Evolutionary conservation across 2,329 filamentous ascomycete genomes (phyloP), one percentile per base, ranked within the genome.

Genomic region (Paramyrothecium roridum): DNA sequence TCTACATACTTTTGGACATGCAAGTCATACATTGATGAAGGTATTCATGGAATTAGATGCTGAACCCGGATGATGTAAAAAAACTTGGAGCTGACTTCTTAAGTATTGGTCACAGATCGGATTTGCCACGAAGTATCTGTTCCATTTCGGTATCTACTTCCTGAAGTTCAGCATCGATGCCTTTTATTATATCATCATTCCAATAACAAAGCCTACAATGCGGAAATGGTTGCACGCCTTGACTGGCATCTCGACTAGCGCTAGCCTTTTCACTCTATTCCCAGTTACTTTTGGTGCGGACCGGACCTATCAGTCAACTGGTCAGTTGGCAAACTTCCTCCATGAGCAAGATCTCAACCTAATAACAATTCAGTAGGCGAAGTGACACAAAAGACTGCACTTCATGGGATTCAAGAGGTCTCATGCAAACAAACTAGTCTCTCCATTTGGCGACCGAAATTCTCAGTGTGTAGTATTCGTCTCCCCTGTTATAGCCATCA

Each of bases 101-200:
- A 21, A 8, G 20, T 20, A 23, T 6, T 13, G 12, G 12, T 4
- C 13, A 10, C 22, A 61, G 56, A 55, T 59, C 17, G 50, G 56
- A n/a, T 65, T 64, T 20, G 55, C 63, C 2, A 58, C 58, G 1
- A 65, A 64, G 50, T 65, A 65, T 52, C 60, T 65, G 43, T 65
- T 65, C 50, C 60, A 65, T 33, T 59, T 56, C 2, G 63, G 63
- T 23, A 61, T 65, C 20, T 65, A 63, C 52, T 57, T 65, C 26
- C 63, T 61, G 10, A 65, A 65, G 46, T 50, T 65, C 22, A 64
- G 63, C 19, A 57, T 65, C 48, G 56, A 64, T 21, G 61, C 63
- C 21, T 61, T 65, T 17, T 65, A 64, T 52, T 65, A 58, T 52
- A 58, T 51, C 22, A 50, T 65, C 3, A 53, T 65, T 4, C 63